Conservation (phyloP, 805 yeast species). For the Yamadazyma nakazawae region DNA sequence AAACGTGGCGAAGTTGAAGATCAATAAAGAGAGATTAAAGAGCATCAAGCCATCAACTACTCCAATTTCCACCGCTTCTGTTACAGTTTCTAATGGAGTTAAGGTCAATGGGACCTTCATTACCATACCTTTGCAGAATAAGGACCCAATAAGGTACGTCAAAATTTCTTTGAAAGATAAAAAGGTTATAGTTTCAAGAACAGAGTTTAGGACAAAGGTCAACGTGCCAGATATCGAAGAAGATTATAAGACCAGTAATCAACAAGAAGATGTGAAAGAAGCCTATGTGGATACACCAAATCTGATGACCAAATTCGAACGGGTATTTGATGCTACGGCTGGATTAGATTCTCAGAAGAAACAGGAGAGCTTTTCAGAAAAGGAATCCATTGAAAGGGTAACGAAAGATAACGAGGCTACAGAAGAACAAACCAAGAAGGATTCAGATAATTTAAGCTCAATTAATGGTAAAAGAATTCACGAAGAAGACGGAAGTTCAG, state of each 20-base stretch:
- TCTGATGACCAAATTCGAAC: neutral
- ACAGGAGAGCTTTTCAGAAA: neutral
- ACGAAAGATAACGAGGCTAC: neutral
- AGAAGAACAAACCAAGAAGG: neutral
- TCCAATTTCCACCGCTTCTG: neutral
- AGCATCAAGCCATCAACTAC: neutral
- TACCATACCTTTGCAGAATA: slow-evolving; percentile 6
- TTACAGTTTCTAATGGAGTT: slow-evolving; percentile 6
- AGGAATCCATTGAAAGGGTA: neutral
- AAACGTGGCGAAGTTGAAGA: slow-evolving; percentile 1
- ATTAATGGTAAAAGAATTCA: neutral
- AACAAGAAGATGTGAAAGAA: neutral
- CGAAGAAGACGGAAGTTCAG: neutral
- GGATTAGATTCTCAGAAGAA: neutral
- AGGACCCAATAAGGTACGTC: slow-evolving; percentile 32
- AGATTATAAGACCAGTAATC: neutral
- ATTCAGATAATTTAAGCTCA: neutral
- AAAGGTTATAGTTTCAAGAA: slow-evolving; percentile 37
- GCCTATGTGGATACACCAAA: neutral
- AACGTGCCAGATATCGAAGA: neutral
- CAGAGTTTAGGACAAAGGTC: slow-evolving; percentile 29
- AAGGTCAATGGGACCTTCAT: slow-evolving; percentile 8
- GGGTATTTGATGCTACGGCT: neutral
- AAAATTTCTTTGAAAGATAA: slow-evolving; percentile 34
- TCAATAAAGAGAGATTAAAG: neutral